Evolutionary conservation across 148 eudicot genomes (phyloP).

Genomic region (Rhododendron molle): DNA sequence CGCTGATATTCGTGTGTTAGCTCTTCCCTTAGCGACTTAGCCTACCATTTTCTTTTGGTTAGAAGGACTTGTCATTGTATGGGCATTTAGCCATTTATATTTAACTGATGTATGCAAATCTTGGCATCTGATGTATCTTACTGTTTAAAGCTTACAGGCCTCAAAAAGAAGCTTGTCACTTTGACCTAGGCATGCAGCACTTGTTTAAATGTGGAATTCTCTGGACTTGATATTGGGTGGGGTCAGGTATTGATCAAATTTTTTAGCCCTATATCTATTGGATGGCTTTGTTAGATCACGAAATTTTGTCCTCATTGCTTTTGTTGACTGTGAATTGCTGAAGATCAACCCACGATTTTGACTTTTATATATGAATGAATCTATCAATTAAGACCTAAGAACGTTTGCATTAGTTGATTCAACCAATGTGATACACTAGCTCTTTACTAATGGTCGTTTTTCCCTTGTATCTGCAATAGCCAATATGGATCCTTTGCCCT

Average conservation of each 20-base stretch:
- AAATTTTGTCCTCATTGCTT: not conserved
- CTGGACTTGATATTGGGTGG: slow-evolving; percentile 97
- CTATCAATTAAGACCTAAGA: not conserved
- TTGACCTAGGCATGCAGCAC: not conserved
- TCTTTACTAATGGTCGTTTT: not conserved
- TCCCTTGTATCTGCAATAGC: not conserved
- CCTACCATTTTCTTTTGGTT: not conserved
- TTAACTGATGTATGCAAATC: too few species aligned
- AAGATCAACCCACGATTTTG: not conserved
- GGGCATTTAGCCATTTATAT: too few species aligned
- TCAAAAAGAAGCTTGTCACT: slow-evolving; percentile 57
- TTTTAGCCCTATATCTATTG: not conserved
- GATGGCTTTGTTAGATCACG: not conserved
- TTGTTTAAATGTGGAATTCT: slow-evolving; percentile 66
- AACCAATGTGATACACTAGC: not conserved
- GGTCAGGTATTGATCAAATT: slow-evolving; percentile 57
- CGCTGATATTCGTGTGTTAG: slow-evolving; percentile 78
- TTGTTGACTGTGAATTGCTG: not conserved
- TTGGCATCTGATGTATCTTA: not conserved
- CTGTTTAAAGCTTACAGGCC: slow-evolving; percentile 68
- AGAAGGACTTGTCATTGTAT: not conserved
- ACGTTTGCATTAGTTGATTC: not conserved
- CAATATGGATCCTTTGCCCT: not conserved
- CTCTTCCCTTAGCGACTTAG: not conserved
- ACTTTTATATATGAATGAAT: not conserved